These are phyloP conservation scores for Quillaja saponaria DNA, from an alignment of 306 rosid genomes.

Conservation along the genomic window DNA sequence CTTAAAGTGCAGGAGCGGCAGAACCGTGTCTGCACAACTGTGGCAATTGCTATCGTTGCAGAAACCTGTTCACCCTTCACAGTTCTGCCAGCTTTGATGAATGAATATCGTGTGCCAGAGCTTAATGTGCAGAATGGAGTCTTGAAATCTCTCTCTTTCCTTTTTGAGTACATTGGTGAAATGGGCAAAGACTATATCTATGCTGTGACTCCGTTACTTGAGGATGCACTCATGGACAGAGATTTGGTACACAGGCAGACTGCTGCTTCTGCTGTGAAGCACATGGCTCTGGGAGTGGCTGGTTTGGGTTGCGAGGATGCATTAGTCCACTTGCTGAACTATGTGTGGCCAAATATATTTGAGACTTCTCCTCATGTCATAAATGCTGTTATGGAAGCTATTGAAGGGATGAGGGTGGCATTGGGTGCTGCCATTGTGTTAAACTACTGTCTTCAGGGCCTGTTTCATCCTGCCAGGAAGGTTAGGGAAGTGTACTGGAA, in stretches of 20 bases:
- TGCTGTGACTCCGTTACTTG: conserved; percentile 92
- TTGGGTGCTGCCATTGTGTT: conserved; percentile 85
- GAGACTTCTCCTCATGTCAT: conserved; percentile 96
- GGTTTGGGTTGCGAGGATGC: conserved; percentile 98
- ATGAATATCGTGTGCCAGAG: conserved; percentile 94
- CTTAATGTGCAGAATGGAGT: conserved; percentile 96
- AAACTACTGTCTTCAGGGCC: conserved; percentile 77
- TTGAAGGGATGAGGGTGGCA: conserved; percentile 97
- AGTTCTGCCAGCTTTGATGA: conserved; percentile 92
- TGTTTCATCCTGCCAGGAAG: conserved; percentile 77
- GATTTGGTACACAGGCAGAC: conserved; percentile 97
- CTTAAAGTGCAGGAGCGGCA: conserved; percentile 95
- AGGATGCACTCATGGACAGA: conserved; percentile 95
- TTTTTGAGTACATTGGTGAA: conserved; percentile 95
- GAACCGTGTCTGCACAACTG: conserved; percentile 96
- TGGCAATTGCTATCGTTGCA: conserved; percentile 90
- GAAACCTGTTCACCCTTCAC: conserved; percentile 97
- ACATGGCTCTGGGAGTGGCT: conserved; percentile 98
- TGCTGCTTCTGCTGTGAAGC: conserved; percentile 97
- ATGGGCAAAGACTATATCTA: conserved; percentile 98
- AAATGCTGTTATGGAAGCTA: conserved; percentile 96
- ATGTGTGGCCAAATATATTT: conserved; percentile 92
- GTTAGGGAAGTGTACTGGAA: conserved; percentile 86
- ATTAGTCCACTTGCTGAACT: conserved; percentile 73
- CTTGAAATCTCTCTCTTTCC: conserved; percentile 86